These are phyloP conservation scores for Cyclotella atomus DNA, from an alignment of 108 stramenopile species.

Conservation along the genomic window DNA sequence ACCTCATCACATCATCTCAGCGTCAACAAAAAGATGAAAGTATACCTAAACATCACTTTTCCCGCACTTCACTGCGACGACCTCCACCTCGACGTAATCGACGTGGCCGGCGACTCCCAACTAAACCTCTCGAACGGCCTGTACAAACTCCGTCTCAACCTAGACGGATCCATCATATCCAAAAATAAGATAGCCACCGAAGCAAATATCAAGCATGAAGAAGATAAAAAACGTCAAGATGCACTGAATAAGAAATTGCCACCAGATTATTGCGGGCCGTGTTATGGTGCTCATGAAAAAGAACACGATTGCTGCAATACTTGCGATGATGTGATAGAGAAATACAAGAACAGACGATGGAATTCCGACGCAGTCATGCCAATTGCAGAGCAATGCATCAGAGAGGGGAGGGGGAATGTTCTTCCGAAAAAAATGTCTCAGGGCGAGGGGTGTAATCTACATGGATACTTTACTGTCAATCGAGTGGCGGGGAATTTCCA, in stretches of 20 bases:
- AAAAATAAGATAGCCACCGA: constrained; percentile 24
- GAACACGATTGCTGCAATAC: constrained; percentile 90
- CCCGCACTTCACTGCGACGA: constrained; percentile 93
- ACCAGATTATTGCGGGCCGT: constrained; percentile 93
- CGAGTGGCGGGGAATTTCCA: constrained; percentile 98
- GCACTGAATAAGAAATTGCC: constrained; percentile 51
- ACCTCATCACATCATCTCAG: constrained; percentile 6
- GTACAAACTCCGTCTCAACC: constrained; percentile 61
- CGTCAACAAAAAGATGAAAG: constrained; percentile 86
- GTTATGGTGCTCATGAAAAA: constrained; percentile 87
- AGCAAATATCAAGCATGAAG: constrained; percentile 46
- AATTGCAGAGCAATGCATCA: constrained; percentile 92
- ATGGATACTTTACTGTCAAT: constrained; percentile 93
- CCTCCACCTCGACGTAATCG: constrained; percentile 97
- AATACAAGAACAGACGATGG: constrained; percentile 85
- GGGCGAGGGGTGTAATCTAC: constrained; percentile 93
- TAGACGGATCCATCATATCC: constrained; percentile 16
- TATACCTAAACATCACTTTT: constrained; percentile 97
- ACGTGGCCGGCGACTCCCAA: constrained; percentile 98
- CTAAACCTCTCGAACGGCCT: constrained; percentile 87
- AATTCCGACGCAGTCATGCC: constrained; percentile 61
- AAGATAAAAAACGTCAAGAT: constrained; percentile 55
- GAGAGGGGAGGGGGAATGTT: constrained; percentile 75
- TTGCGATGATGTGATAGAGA: constrained; percentile 69
- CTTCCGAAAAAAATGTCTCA: constrained; percentile 65